Percentiles rank a stretch among this genome's conserved stretches.
phyloP scores from a whole-genome alignment of 1,284 basidiomycete genomes.

The Sparassis latifolia region DNA sequence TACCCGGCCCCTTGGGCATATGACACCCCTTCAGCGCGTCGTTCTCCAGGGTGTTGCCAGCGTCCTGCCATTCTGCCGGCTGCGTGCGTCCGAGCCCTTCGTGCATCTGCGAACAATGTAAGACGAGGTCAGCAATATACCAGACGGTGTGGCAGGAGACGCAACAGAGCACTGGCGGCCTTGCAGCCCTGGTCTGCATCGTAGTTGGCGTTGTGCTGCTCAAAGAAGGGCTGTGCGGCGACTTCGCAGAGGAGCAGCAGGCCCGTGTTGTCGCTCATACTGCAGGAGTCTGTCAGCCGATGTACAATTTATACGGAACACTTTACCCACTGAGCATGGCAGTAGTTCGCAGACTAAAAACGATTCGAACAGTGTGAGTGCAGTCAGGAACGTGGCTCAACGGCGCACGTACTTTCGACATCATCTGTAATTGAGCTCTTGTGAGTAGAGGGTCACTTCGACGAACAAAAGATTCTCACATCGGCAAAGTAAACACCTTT shows the following conservation, averaged over 20 bases:
- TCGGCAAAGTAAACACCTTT: conserved; percentile 68
- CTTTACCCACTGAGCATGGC: conserved; percentile 39
- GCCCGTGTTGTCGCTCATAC: conserved; percentile 45
- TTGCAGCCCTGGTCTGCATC: conserved; percentile 46
- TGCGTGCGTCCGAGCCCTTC: conserved; percentile 45
- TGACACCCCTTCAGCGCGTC: conserved; percentile 44
- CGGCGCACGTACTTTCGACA: conserved; percentile 43
- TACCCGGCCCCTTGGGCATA: conserved; percentile 50
- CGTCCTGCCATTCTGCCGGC: conserved; percentile 55
- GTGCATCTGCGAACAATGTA: conserved; percentile 33
- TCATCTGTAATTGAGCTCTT: conserved; percentile 37
- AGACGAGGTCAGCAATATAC: not conserved
- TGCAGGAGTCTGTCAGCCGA: conserved; percentile 14
- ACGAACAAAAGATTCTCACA: conserved; percentile 28
- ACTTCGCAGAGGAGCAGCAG: conserved; percentile 56
- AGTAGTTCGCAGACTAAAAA: conserved; percentile 50
- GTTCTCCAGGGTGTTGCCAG: conserved; percentile 44
- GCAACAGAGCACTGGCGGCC: conserved; percentile 25
- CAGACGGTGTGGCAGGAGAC: conserved; percentile 6
- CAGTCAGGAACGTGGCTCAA: not conserved
- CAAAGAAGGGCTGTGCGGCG: conserved; percentile 49
- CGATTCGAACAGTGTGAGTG: not conserved
- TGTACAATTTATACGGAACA: not conserved
- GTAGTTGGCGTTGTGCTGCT: conserved; percentile 41
- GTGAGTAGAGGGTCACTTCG: conserved; percentile 1